Evolutionary conservation across 495 filamentous ascomycete genomes (phyloP).

Genomic region (Neurospora sp.): DNA sequence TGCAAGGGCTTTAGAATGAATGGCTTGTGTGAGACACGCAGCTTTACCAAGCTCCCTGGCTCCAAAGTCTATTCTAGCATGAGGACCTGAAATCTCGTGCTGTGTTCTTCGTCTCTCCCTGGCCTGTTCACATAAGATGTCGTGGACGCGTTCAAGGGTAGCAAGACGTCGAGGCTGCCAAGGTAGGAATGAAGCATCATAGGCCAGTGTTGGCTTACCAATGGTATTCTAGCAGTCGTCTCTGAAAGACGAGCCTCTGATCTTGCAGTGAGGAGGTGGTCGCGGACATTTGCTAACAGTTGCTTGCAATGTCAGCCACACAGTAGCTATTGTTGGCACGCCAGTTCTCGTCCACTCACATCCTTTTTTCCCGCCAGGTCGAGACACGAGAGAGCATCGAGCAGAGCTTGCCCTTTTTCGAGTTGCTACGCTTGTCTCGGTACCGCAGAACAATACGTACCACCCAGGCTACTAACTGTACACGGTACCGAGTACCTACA

Average conservation of each 20-base stretch:
- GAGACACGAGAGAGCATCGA: background rate
- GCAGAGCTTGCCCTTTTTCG: background rate
- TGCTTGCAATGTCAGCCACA: background rate
- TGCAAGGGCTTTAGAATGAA: background rate
- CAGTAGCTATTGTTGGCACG: background rate
- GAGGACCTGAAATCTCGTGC: background rate
- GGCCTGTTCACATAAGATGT: background rate
- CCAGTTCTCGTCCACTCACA: background rate
- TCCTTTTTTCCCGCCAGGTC: background rate
- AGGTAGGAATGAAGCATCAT: background rate
- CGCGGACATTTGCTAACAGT: background rate
- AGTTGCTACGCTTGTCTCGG: slow-evolving; percentile 9
- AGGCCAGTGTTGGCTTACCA: background rate
- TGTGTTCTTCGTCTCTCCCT: background rate
- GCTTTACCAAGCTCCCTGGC: background rate
- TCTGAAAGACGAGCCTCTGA: background rate
- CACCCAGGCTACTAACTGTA: background rate
- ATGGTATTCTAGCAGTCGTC: background rate
- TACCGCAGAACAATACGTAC: background rate
- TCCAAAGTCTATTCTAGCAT: background rate
- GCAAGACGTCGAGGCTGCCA: background rate
- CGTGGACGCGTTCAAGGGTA: background rate
- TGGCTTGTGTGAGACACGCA: background rate
- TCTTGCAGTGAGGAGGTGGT: background rate
- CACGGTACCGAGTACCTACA: background rate